phyloP scores from a whole-genome alignment of 345 rosid genomes.

The Draba incana region DNA sequence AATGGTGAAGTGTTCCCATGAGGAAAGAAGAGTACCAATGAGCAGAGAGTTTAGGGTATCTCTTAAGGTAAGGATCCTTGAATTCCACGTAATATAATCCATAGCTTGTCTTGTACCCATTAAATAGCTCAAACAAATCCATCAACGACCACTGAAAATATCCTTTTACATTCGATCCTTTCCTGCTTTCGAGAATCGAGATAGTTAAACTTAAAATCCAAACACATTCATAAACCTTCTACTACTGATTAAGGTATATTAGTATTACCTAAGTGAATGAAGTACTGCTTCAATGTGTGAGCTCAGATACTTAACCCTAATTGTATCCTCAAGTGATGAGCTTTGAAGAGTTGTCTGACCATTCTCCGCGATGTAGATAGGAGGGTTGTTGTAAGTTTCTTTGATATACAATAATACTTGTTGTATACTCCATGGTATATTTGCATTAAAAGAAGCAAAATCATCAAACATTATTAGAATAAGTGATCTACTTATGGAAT shows the following conservation, averaged over 20 bases:
- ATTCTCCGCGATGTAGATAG: conserved; percentile 51
- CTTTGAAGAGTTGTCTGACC: conserved; percentile 47
- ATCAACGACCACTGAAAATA: conserved; percentile 57
- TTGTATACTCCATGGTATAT: conserved; percentile 43
- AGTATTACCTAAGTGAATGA: conserved; percentile 54
- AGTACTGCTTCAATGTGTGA: conserved; percentile 54
- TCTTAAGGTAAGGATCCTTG: conserved; percentile 49
- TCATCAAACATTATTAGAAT: conserved; percentile 5
- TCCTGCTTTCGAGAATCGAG: conserved; percentile 30
- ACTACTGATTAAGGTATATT: not conserved
- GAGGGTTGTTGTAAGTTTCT: conserved; percentile 45
- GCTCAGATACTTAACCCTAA: conserved; percentile 49
- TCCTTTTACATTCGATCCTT: conserved; percentile 55
- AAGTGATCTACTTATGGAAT: conserved; percentile 7
- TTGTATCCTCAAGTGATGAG: conserved; percentile 49
- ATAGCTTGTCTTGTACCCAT: conserved; percentile 43
- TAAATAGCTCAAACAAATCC: conserved; percentile 47
- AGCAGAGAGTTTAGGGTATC: conserved; percentile 56
- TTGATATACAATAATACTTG: conserved; percentile 44
- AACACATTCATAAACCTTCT: conserved; percentile 15
- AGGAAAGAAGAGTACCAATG: conserved; percentile 49
- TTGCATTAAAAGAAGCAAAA: conserved; percentile 35
- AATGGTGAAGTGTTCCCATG: conserved; percentile 40
- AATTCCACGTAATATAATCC: conserved; percentile 55
- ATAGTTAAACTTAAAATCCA: conserved; percentile 1